Evolutionary conservation across 768 basidiomycete species (phyloP), one percentile per base, ranked within the genome.

Genomic region (Agaricus blazei): DNA sequence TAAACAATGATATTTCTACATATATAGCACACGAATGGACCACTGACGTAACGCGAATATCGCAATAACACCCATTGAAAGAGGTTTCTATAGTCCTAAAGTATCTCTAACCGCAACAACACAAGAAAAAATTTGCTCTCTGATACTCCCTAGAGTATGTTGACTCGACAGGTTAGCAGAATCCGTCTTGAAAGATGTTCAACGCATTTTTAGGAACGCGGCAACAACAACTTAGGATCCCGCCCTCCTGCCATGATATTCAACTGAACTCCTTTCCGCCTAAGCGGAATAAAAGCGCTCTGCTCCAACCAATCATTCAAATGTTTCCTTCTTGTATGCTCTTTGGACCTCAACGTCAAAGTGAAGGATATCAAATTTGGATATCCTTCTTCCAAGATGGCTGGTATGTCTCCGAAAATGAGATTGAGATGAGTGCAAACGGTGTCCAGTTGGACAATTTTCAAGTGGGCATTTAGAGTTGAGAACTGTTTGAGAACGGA

Each of bases 231-330:
- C 12, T 6, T 6, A 6, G 45, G 45, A 29, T 46, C 45, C 14
- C 3, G 12, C 28, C 31, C 29, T n/a, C 8, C 29, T 8, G 29
- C 19, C 48, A 36, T 34, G 3, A 48, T 48, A 29, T 24, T 37
- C 48, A 48, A 24, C 34, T 37, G 31, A 19, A 48, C 48, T 36
- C 48, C 48, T 14, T 19, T 48, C 12, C 31, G 36, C 29, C n/a
- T 37, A 71, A 46, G 62, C 55, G 40, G 8, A 29, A 26, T 36
- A 45, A 53, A 53, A 31, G 43, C 43, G 12, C 44, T 36, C 6
- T 53, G 9, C 19, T 34, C 52, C 24, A 53, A 46, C 52, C 52
- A 53, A 23, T 45, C 52, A 3, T 53, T 43, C 43, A 53, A 45
- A 15, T 45, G 43, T 3, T 34, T 36, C 52, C 44, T 45, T 14